Evolutionary conservation across 495 filamentous ascomycete genomes (phyloP).

Genomic region (Aspergillus cavernicola): DNA sequence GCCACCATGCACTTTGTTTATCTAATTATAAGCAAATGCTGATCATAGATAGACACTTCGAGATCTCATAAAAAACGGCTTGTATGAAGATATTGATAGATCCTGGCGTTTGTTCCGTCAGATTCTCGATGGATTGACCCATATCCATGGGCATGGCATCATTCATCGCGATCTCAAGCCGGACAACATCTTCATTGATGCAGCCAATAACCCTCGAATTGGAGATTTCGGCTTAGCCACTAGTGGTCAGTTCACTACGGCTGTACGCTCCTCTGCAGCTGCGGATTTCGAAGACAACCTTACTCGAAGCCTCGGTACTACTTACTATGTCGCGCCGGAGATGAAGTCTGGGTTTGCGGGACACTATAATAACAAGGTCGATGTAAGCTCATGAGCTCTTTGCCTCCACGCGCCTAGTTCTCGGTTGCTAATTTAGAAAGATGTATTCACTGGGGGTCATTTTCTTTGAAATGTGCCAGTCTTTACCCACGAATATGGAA

Average conservation of each 20-base stretch:
- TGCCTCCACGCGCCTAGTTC: background rate
- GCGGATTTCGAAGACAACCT: conserved; percentile 53
- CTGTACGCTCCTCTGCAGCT: conserved; percentile 42
- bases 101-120: conserved; percentile 89
- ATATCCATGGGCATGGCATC: conserved; percentile 88
- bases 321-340: conserved; percentile 92
- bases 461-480: conserved; percentile 95
- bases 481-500: conserved; percentile 82
- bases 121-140: conserved; percentile 82
- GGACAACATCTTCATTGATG: conserved; percentile 96
- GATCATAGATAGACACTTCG: conserved; percentile 64
- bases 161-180: conserved; percentile 98
- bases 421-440: conserved; percentile 31
- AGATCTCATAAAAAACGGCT: conserved; percentile 76
- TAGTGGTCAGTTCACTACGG: conserved; percentile 67
- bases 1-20: background rate
- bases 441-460: conserved; percentile 98
- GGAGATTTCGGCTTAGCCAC: conserved; percentile 96
- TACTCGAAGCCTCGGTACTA: conserved; percentile 90
- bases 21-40: conserved; percentile 13
- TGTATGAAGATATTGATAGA: conserved; percentile 69
- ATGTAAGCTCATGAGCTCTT: conserved; percentile 51
- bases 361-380: conserved; percentile 88
- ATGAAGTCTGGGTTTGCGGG: conserved; percentile 67
- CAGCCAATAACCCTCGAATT: conserved; percentile 83